Conservation (phyloP, 768 basidiomycete genomes). For the Serendipita sp. region DNA sequence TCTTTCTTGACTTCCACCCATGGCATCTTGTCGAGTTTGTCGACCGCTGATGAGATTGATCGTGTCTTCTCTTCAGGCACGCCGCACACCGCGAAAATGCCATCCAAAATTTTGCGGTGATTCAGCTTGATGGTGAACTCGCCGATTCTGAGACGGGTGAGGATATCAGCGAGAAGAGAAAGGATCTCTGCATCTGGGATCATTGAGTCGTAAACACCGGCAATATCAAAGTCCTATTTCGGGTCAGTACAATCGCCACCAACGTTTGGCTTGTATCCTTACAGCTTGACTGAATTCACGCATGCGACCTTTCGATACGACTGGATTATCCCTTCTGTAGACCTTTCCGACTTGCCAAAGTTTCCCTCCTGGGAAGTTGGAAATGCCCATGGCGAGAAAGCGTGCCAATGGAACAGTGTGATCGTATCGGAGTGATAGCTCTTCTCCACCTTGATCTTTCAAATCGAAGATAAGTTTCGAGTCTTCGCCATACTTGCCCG, state of each 20-base stretch:
- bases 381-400: slow-evolving; percentile 90
- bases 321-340: slow-evolving; percentile 88
- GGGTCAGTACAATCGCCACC: no score
- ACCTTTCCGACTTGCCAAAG: slow-evolving; percentile 99
- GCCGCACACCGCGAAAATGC: slow-evolving; percentile 91
- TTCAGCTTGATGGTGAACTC: slow-evolving; percentile 96
- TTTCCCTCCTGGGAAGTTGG: slow-evolving; percentile 41
- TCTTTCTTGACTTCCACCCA: slow-evolving; percentile 90
- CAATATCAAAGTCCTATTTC: slow-evolving; percentile 92
- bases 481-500: slow-evolving; percentile 97
- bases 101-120: slow-evolving; percentile 92
- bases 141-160: slow-evolving; percentile 73
- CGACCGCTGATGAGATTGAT: slow-evolving; percentile 87
- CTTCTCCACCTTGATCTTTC: slow-evolving; percentile 93
- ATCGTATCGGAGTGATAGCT: slow-evolving; percentile 87
- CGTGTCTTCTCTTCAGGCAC: slow-evolving; percentile 82
- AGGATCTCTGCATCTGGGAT: slow-evolving; percentile 90
- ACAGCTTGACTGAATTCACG: slow-evolving; percentile 97
- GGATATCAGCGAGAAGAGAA: slow-evolving; percentile 61
- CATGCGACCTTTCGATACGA: slow-evolving; percentile 97
- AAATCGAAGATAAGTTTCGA: slow-evolving; percentile 95
- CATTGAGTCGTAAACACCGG: slow-evolving; percentile 88
- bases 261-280: slow-evolving; percentile 19
- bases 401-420: slow-evolving; percentile 94
- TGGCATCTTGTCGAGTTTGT: slow-evolving; percentile 95